These are phyloP conservation scores for Camellia sinensis DNA, from an alignment of 148 eudicot species.

Conservation along the genomic window DNA sequence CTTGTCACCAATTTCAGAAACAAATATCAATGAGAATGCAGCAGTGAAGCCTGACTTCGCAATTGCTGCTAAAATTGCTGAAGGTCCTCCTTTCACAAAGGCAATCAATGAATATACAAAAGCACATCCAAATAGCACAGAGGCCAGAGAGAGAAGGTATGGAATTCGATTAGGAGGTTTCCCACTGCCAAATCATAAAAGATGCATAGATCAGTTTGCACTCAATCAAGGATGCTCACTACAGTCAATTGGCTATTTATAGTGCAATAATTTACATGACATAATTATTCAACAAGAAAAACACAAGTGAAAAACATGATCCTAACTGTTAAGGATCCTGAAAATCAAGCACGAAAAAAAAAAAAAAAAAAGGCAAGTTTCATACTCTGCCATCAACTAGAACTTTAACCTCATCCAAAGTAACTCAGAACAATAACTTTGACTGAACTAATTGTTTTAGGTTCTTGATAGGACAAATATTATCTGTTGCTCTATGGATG, in stretches of 20 bases:
- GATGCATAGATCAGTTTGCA: conserved; percentile 26
- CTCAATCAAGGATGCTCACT: not conserved
- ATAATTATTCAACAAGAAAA: conserved; percentile 3
- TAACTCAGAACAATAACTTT: not conserved
- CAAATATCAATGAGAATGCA: conserved; percentile 80
- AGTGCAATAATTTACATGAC: not conserved
- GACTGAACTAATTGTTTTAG: not conserved
- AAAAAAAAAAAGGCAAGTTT: no score
- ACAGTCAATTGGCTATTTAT: not conserved
- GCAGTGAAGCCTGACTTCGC: conserved; percentile 97
- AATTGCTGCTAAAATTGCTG: conserved; percentile 59
- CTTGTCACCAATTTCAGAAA: conserved; percentile 99
- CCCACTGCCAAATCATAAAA: conserved; percentile 46
- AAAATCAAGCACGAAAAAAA: not conserved
- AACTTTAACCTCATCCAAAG: not conserved
- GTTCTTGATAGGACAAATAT: not conserved
- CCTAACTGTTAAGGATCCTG: not conserved
- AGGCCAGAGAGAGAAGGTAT: conserved; percentile 56
- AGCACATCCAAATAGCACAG: conserved; percentile 56
- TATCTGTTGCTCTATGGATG: not conserved
- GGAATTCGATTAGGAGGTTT: conserved; percentile 57
- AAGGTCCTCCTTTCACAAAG: conserved; percentile 61
- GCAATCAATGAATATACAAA: conserved; percentile 49
- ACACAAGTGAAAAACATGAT: not conserved
- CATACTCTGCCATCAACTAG: not conserved